These are phyloP conservation scores for Seiridium cupressi DNA, from an alignment of 2,329 filamentous ascomycete genomes.

Conservation along the genomic window DNA sequence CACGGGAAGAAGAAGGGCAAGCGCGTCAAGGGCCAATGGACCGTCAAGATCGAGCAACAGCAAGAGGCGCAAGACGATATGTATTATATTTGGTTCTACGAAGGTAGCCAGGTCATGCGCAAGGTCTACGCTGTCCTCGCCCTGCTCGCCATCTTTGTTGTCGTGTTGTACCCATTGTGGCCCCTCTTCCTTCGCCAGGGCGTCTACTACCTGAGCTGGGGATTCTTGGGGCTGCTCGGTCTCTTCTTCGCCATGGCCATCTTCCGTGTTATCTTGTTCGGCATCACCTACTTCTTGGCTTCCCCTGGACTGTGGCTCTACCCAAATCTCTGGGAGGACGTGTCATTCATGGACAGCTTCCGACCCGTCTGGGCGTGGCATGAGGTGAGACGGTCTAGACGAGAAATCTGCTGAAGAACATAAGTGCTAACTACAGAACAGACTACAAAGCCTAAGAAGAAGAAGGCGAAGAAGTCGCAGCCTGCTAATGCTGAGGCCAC, in stretches of 20 bases:
- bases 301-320: slow-evolving; percentile 96
- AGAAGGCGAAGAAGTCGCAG: slow-evolving; percentile 58
- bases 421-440: slow-evolving; percentile 9
- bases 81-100: slow-evolving; percentile 97
- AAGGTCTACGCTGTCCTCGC: slow-evolving; percentile 87
- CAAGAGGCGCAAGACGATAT: slow-evolving; percentile 84
- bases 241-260: slow-evolving; percentile 98
- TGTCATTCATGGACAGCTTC: slow-evolving; percentile 97
- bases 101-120: slow-evolving; percentile 89
- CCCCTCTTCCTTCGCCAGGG: slow-evolving; percentile 86
- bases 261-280: slow-evolving; percentile 92
- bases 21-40: slow-evolving; percentile 94
- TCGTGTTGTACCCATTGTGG: slow-evolving; percentile 97
- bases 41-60: slow-evolving; percentile 91
- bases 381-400: slow-evolving; percentile 62
- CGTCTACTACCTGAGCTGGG: slow-evolving; percentile 97
- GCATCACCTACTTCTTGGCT: slow-evolving; percentile 80
- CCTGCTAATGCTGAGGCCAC: slow-evolving; percentile 28
- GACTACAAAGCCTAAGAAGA: slow-evolving; percentile 45
- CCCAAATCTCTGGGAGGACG: slow-evolving; percentile 97
- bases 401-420: neutral
- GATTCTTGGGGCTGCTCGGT: slow-evolving; percentile 82
- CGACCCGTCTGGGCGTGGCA: slow-evolving; percentile 97
- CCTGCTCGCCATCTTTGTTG: slow-evolving; percentile 76
- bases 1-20: slow-evolving; percentile 74